Percentiles rank a stretch among this genome's conserved stretches.
These are phyloP conservation scores for Heliocybe sulcata DNA, from an alignment of 1,284 basidiomycete genomes.

Conservation along the genomic window DNA sequence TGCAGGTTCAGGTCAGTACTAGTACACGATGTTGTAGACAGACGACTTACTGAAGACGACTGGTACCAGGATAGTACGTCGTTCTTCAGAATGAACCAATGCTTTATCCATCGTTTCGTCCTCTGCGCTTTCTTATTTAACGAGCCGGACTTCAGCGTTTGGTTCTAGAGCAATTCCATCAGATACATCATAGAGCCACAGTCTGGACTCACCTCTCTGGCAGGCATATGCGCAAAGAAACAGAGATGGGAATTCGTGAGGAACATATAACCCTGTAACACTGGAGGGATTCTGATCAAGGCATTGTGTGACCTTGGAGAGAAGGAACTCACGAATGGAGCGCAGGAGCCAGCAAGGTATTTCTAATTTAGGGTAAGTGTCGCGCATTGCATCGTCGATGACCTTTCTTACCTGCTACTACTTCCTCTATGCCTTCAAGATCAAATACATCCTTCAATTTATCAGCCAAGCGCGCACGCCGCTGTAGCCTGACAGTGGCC, in stretches of 20 bases:
- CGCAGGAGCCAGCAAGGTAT: slow-evolving; percentile 87
- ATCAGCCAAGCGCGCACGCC: slow-evolving; percentile 69
- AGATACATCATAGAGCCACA: not conserved
- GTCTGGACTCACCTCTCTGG: slow-evolving; percentile 58
- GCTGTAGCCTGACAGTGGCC: slow-evolving; percentile 62
- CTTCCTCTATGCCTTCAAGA: slow-evolving; percentile 71
- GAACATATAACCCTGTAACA: slow-evolving; percentile 96
- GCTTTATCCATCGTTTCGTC: slow-evolving; percentile 85
- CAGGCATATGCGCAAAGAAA: slow-evolving; percentile 95
- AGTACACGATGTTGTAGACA: slow-evolving; percentile 6
- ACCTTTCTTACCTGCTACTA: slow-evolving; percentile 62
- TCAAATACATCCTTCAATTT: slow-evolving; percentile 86
- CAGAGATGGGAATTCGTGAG: slow-evolving; percentile 88
- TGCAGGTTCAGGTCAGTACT: slow-evolving; percentile 19
- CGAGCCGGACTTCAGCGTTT: slow-evolving; percentile 82
- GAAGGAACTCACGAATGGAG: slow-evolving; percentile 66
- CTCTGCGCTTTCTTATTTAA: slow-evolving; percentile 79
- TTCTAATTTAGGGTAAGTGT: slow-evolving; percentile 35
- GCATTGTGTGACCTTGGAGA: not conserved
- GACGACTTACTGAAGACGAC: slow-evolving; percentile 67
- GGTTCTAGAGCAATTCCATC: slow-evolving; percentile 44
- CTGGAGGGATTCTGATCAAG: slow-evolving; percentile 29
- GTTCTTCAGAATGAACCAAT: slow-evolving; percentile 93
- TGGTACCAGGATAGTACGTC: slow-evolving; percentile 93
- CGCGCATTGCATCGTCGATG: not conserved